Evolutionary conservation across 139 green algal genomes (phyloP).

Genomic region (Marvania coccoides): DNA sequence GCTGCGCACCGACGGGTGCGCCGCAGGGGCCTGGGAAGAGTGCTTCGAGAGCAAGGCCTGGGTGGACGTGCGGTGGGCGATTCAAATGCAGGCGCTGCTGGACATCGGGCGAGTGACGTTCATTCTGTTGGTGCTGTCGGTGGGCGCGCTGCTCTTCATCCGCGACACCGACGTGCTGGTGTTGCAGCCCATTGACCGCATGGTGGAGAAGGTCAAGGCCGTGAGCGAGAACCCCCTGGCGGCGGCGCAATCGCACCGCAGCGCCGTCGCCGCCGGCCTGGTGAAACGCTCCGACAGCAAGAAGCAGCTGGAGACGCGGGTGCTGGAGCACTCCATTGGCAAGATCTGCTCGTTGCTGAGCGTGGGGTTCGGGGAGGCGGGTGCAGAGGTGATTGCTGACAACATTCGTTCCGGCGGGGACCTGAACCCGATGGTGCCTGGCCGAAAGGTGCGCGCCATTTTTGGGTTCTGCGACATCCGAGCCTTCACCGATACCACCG

Average conservation of each 20-base stretch:
- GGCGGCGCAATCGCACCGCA: conserved; percentile 1
- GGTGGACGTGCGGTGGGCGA: conserved; percentile 56
- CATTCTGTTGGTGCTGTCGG: conserved; percentile 70
- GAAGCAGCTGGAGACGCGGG: conserved; percentile 72
- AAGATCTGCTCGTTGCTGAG: conserved; percentile 89
- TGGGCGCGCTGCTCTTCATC: conserved; percentile 71
- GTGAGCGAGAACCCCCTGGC: conserved; percentile 57
- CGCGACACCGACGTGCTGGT: conserved; percentile 76
- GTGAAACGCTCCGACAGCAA: neutral
- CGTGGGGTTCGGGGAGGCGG: conserved; percentile 92
- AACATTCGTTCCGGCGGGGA: conserved; percentile 88
- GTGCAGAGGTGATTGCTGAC: conserved; percentile 82
- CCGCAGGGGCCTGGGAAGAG: neutral
- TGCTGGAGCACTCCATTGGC: conserved; percentile 81
- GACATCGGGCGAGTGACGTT: conserved; percentile 81
- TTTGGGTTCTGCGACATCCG: conserved; percentile 98
- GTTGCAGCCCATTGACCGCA: conserved; percentile 85
- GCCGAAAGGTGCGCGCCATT: conserved; percentile 73
- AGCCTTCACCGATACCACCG: conserved; percentile 82
- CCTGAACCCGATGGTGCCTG: conserved; percentile 91
- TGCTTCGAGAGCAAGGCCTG: conserved; percentile 27
- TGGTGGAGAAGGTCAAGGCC: conserved; percentile 68
- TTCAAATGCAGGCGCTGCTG: conserved; percentile 57
- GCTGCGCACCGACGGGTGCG: neutral
- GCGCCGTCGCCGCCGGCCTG: neutral